Percentiles rank a stretch among this genome's conserved stretches.
Conservation (phyloP, 1,284 basidiomycete genomes). For the Cryptococcus jaspeensis region DNA sequence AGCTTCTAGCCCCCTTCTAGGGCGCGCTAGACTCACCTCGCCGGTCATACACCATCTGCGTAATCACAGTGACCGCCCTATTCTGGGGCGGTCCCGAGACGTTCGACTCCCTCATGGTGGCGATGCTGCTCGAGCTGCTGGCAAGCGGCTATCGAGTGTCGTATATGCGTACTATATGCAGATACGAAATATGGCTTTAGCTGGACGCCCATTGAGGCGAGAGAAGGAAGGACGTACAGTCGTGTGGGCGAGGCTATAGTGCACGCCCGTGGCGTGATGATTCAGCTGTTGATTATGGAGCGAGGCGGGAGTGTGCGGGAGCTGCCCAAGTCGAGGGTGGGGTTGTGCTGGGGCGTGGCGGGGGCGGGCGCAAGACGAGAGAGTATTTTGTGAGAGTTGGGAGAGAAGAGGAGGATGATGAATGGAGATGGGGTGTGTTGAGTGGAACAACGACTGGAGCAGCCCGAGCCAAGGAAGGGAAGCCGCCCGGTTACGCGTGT, state of each 20-base stretch:
- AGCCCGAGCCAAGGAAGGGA: too few species aligned
- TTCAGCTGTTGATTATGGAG: background rate
- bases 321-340: background rate
- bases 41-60: slow-evolving; percentile 91
- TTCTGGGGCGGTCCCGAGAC: slow-evolving; percentile 94
- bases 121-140: background rate
- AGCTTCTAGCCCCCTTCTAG: background rate
- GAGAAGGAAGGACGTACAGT: too few species aligned
- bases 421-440: too few species aligned
- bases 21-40: slow-evolving; percentile 64
- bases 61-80: slow-evolving; percentile 91
- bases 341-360: background rate
- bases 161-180: too few species aligned
- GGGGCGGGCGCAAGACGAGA: background rate
- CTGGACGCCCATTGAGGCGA: too few species aligned
- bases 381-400: too few species aligned
- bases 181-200: too few species aligned
- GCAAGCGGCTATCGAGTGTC: background rate
- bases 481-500: too few species aligned
- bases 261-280: background rate
- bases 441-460: too few species aligned
- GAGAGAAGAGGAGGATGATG: too few species aligned
- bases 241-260: background rate
- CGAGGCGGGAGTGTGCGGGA: background rate
- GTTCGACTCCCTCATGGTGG: slow-evolving; percentile 89